Evolutionary conservation across 495 filamentous ascomycete species (phyloP).

Genomic region (Xylaria cubensis): DNA sequence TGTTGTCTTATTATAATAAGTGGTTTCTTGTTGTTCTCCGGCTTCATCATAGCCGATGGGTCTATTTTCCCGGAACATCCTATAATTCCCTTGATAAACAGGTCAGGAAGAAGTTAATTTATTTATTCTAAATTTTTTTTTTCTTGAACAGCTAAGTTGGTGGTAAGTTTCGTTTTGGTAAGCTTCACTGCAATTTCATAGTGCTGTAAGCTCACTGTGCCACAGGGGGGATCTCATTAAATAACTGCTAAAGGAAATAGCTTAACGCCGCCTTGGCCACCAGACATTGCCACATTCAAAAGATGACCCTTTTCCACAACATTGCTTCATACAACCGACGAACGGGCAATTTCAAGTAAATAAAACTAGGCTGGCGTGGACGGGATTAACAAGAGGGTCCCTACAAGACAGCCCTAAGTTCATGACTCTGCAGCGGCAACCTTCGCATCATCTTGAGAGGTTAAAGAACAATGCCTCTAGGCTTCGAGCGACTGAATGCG

Average conservation of each 20-base stretch:
- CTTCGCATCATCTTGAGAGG: constrained; percentile 7
- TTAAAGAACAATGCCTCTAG: constrained; percentile 64
- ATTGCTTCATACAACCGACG: not conserved
- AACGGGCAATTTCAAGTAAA: not conserved
- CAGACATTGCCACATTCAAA: not conserved
- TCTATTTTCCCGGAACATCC: not conserved
- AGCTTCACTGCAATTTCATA: not conserved
- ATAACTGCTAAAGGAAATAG: not conserved
- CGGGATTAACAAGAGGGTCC: not conserved
- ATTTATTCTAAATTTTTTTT: no score
- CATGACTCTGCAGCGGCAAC: not conserved
- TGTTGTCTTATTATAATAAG: no score
- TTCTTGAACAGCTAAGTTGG: not conserved
- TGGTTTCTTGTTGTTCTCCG: no score
- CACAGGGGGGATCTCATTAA: constrained; percentile 8
- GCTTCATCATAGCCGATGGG: not conserved
- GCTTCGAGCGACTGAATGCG: constrained; percentile 72
- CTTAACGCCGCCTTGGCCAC: constrained; percentile 8
- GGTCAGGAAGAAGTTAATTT: not conserved
- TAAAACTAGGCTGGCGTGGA: not conserved
- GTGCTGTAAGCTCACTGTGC: not conserved
- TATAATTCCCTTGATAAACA: not conserved
- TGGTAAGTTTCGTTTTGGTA: not conserved
- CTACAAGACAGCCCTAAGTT: not conserved
- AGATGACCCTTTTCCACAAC: not conserved